phyloP scores from a whole-genome alignment of 345 rosid species.

The Xanthoceras sorbifolium region DNA sequence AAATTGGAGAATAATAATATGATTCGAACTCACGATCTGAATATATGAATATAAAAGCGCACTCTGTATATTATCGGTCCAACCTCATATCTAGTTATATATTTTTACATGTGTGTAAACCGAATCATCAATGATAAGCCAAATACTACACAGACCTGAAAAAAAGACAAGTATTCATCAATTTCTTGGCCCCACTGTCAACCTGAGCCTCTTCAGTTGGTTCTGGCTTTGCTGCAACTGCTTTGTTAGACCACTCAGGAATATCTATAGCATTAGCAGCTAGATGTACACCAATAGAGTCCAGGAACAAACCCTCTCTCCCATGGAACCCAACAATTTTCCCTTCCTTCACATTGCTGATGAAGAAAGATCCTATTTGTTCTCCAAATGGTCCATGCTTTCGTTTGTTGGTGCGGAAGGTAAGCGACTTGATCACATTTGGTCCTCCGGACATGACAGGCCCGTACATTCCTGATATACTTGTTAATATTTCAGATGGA shows the following conservation, averaged over 20 bases:
- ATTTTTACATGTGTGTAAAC: too few relatives aligned
- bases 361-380: constrained; percentile 74
- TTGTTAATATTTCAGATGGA: constrained; percentile 74
- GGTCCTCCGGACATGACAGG: constrained; percentile 83
- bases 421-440: constrained; percentile 60
- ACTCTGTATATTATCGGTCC: too few relatives aligned
- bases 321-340: constrained; percentile 86
- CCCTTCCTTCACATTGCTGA: constrained; percentile 55
- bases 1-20: too few relatives aligned
- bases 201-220: constrained; percentile 54
- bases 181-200: too few relatives aligned
- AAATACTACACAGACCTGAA: too few relatives aligned
- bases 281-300: constrained; percentile 68
- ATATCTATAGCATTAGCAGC: constrained; percentile 57
- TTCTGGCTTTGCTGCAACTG: constrained; percentile 53
- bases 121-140: too few relatives aligned
- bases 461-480: constrained; percentile 64
- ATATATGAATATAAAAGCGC: too few relatives aligned
- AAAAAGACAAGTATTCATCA: too few relatives aligned
- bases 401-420: constrained; percentile 77
- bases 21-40: too few relatives aligned
- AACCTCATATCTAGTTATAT: too few relatives aligned
- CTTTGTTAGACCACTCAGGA: constrained; percentile 73
- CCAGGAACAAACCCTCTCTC: constrained; percentile 70
- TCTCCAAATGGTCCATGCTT: constrained; percentile 92